Conservation (phyloP, 2,329 filamentous ascomycete genomes). For the Apiospora phragmitis region DNA sequence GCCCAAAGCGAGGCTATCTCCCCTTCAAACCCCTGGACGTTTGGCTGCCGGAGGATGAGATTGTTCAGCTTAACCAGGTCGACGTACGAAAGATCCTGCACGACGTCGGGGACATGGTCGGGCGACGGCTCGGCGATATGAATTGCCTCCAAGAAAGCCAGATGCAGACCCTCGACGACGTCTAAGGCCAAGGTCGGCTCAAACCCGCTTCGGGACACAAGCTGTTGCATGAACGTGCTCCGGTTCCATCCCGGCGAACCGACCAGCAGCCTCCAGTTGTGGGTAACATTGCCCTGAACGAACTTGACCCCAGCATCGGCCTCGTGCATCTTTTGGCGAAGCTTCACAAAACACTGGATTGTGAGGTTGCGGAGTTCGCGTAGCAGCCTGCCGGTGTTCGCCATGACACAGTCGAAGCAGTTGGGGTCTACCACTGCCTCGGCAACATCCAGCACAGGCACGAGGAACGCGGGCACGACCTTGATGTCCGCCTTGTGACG, state of each 20-base stretch:
- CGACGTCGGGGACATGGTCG: not conserved
- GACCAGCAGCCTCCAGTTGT: not conserved
- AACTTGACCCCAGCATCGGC: not conserved
- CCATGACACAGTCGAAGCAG: not conserved
- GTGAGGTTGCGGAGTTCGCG: not conserved
- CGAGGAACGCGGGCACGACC: not conserved
- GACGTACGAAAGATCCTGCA: not conserved
- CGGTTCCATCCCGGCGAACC: not conserved
- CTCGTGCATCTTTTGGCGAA: not conserved
- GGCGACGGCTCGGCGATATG: not conserved
- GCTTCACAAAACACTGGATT: not conserved
- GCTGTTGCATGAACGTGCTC: not conserved
- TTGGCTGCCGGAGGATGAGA: not conserved
- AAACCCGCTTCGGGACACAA: not conserved
- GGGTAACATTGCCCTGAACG: not conserved
- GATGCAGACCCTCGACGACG: not conserved
- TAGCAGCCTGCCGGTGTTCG: not conserved
- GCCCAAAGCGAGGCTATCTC: no score
- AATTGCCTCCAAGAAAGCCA: not conserved
- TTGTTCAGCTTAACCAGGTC: not conserved
- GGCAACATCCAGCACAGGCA: not conserved
- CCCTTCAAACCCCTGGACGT: no score
- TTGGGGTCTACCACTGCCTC: not conserved
- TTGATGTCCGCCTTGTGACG: not conserved
- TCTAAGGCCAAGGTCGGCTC: not conserved